These are phyloP conservation scores for Triangularia setosa DNA, from an alignment of 2,329 filamentous ascomycete species.

Conservation along the genomic window DNA sequence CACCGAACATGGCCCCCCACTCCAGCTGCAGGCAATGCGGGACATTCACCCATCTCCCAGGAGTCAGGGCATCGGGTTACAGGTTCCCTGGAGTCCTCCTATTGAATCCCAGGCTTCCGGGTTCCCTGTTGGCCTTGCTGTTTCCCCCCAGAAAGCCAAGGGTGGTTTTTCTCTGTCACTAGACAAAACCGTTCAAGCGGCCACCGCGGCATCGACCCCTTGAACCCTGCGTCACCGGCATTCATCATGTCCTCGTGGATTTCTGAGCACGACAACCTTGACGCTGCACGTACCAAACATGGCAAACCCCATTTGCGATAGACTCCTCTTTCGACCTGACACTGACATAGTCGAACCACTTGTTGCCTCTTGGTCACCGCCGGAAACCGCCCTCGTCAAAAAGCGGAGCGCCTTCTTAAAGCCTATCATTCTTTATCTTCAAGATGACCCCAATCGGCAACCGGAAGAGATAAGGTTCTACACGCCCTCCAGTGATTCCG, in stretches of 20 bases:
- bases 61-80: not conserved
- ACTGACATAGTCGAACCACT: not conserved
- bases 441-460: not conserved
- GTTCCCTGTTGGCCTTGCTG: not conserved
- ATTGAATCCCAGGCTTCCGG: not conserved
- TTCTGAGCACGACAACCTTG: not conserved
- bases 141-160: not conserved
- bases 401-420: not conserved
- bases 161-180: not conserved
- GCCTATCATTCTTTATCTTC: not conserved
- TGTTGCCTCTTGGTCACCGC: not conserved
- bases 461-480: not conserved
- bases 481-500: not conserved
- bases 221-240: not conserved
- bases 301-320: not conserved
- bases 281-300: not conserved
- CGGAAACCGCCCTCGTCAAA: not conserved
- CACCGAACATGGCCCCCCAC: not conserved
- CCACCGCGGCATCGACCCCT: not conserved
- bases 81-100: not conserved
- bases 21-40: not conserved
- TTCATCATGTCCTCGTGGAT: not conserved
- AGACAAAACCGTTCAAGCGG: too few species aligned
- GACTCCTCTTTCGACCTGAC: not conserved
- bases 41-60: not conserved